Evolutionary conservation across 139 green algal species (phyloP), one percentile per base, ranked within the genome.

Genomic region (Chlamydomonas incerta): DNA sequence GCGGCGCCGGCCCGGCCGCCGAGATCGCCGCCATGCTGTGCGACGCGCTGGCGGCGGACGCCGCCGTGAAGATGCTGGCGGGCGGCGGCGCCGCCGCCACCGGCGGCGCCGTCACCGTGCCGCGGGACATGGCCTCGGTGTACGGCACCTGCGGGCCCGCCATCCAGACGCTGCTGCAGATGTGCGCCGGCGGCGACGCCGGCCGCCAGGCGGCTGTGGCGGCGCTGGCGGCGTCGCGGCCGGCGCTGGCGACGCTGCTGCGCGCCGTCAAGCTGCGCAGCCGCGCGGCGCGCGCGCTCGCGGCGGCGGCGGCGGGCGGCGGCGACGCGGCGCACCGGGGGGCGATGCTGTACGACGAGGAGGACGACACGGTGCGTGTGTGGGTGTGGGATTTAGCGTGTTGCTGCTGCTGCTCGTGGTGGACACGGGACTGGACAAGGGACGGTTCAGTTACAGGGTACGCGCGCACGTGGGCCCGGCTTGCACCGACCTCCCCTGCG

Each of bases 291-390:
- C 74, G 55, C 47, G 65, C 65, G 65, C 65, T 74, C 11, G 77
- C 77, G 5, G 65, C 65, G n/a, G 77, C 77, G 65, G 66, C 31
- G 66, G 26, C 18, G 68, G 65, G n/a, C n/a, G 79, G 31, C 34
- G 67, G 46, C 67, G 52, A n/a, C 52, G 47, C n/a, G 11, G 50
- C 66, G 31, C 29, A 50, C 66, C 29, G 80, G 21, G 50, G 31
- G n/a, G 80, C 66, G 20, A 28, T 85, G 33, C 47, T 85, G 80
- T 75, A 85, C 31, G 80, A 85, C 29, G 80, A 85, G 50, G 80
- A 85, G 9, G 80, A 85, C 66, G 80, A 85, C 50, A 65, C 46
- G 76, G 76, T 83, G 28, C 29, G 75, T 21, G 29, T n/a, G 14
- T 46, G 3, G 4, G 17, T 46, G 66, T n/a, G n/a, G n/a, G n/a